Percentiles rank a stretch among this genome's conserved stretches.
phyloP scores from a whole-genome alignment of 2,329 filamentous ascomycete species.

The Fusarium guadeloupense region DNA sequence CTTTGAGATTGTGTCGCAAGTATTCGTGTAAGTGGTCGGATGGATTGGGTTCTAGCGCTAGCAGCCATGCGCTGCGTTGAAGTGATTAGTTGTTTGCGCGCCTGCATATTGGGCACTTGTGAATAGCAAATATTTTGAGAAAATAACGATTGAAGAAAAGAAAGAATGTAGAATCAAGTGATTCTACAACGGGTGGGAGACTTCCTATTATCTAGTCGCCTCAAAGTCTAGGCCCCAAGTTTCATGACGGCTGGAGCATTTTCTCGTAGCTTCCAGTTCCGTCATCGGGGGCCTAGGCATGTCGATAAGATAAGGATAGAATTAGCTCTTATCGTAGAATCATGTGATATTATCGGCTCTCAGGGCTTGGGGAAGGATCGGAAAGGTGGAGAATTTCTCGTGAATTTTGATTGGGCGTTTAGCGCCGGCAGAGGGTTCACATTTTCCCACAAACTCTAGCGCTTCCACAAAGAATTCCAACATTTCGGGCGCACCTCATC shows the following conservation, averaged over 20 bases:
- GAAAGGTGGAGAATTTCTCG: not conserved
- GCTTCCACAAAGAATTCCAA: constrained; percentile 55
- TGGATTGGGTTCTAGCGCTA: constrained; percentile 43
- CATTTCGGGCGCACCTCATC: constrained; percentile 49
- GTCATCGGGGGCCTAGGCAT: constrained; percentile 16
- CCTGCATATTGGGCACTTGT: constrained; percentile 50
- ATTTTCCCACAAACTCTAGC: constrained; percentile 57
- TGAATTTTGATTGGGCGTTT: constrained; percentile 35
- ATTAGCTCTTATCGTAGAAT: constrained; percentile 37
- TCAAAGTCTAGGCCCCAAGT: constrained; percentile 25
- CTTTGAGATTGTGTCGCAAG: constrained; percentile 35
- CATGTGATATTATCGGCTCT: constrained; percentile 49
- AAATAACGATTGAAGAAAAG: constrained; percentile 5
- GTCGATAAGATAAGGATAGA: not conserved
- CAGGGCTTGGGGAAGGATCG: constrained; percentile 13
- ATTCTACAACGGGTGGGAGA: constrained; percentile 9
- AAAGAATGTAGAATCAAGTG: constrained; percentile 9
- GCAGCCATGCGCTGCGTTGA: constrained; percentile 51
- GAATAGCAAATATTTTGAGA: constrained; percentile 5
- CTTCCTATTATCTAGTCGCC: constrained; percentile 34
- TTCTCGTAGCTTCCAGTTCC: constrained; percentile 54
- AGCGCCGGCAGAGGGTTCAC: constrained; percentile 55
- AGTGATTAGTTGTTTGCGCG: constrained; percentile 51
- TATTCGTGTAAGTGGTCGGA: constrained; percentile 44
- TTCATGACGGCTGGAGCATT: constrained; percentile 45